These are phyloP conservation scores for Dryadomyces quercivorus DNA, from an alignment of 2,329 filamentous ascomycete genomes.

Conservation along the genomic window DNA sequence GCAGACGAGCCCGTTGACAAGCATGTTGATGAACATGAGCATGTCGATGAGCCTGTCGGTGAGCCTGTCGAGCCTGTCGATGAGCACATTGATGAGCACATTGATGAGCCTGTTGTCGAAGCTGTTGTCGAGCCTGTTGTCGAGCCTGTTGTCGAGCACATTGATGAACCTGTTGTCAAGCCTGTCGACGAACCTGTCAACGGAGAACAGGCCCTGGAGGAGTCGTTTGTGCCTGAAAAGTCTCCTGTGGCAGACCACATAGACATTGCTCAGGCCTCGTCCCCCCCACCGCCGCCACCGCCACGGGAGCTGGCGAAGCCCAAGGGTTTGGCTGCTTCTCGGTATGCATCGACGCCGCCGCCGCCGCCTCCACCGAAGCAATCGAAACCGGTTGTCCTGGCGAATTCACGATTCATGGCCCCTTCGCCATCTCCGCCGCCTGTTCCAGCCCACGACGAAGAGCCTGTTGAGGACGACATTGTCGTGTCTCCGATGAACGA, in stretches of 20 bases:
- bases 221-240: background rate
- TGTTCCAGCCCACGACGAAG: slow-evolving; percentile 17
- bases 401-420: slow-evolving; percentile 32
- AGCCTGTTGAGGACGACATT: slow-evolving; percentile 10
- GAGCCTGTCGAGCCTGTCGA: background rate
- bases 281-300: slow-evolving; percentile 15
- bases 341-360: slow-evolving; percentile 25
- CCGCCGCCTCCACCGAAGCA: slow-evolving; percentile 21
- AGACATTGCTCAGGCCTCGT: background rate
- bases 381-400: slow-evolving; percentile 27
- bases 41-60: background rate
- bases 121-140: background rate
- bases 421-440: slow-evolving; percentile 20
- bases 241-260: background rate
- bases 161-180: background rate
- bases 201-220: background rate
- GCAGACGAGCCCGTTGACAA: background rate
- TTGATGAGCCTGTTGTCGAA: background rate
- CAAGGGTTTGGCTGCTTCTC: slow-evolving; percentile 33
- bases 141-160: slow-evolving; percentile 2
- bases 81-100: background rate
- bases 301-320: slow-evolving; percentile 7
- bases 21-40: background rate
- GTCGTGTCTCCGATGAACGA: background rate
- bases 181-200: background rate